phyloP scores from a whole-genome alignment of 345 rosid species.

The Acer saccharum region DNA sequence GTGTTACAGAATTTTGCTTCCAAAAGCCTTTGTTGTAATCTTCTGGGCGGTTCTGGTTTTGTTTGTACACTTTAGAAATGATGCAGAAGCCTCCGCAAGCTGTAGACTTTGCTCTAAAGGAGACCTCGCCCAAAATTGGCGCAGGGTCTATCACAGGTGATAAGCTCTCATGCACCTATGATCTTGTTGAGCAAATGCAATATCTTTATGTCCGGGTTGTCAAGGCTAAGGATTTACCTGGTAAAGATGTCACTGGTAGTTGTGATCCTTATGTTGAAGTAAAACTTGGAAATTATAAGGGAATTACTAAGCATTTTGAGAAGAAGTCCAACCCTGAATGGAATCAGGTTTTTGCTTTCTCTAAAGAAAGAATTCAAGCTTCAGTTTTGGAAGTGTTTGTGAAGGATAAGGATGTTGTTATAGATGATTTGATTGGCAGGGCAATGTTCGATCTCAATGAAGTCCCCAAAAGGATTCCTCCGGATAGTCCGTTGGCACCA shows the following conservation, averaged over 20 bases:
- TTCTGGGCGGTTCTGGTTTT: constrained; percentile 9
- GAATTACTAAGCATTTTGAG: constrained; percentile 85
- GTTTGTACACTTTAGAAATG: constrained; percentile 25
- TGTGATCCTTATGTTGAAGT: constrained; percentile 95
- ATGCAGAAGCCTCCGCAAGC: constrained; percentile 84
- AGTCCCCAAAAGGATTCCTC: constrained; percentile 83
- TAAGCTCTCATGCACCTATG: constrained; percentile 89
- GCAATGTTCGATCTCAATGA: constrained; percentile 77
- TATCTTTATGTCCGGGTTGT: constrained; percentile 90
- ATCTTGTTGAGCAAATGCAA: constrained; percentile 97
- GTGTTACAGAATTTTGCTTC: constrained; percentile 18
- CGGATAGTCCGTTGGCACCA: constrained; percentile 95
- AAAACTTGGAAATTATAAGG: constrained; percentile 90
- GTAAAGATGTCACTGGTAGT: constrained; percentile 77
- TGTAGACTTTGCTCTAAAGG: constrained; percentile 78
- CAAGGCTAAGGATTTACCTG: constrained; percentile 88
- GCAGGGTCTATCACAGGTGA: constrained; percentile 64
- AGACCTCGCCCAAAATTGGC: constrained; percentile 96
- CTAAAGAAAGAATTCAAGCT: constrained; percentile 89
- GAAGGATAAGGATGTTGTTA: constrained; percentile 77
- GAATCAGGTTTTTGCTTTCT: constrained; percentile 96
- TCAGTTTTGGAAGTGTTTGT: constrained; percentile 76
- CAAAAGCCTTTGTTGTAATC: constrained; percentile 13
- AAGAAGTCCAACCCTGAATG: constrained; percentile 94
- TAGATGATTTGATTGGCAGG: constrained; percentile 85